These are phyloP conservation scores for Beauveria pseudobassiana DNA, from an alignment of 2,329 filamentous ascomycete genomes.

Conservation along the genomic window DNA sequence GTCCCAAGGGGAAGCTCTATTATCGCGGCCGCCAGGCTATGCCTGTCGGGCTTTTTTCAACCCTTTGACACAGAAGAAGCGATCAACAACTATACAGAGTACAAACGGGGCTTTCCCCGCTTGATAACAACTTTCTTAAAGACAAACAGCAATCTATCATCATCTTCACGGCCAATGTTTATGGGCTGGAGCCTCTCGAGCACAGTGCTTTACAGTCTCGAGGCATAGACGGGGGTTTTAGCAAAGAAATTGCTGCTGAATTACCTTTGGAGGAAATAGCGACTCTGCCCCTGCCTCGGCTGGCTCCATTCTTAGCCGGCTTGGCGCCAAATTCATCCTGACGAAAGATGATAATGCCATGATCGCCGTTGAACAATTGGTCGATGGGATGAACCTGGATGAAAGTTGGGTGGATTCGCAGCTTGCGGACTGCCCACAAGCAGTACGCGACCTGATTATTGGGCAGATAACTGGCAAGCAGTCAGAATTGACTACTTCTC, in stretches of 20 bases:
- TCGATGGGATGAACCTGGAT: conserved; percentile 20
- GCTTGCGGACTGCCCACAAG: conserved; percentile 6
- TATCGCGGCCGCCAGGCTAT: conserved; percentile 13
- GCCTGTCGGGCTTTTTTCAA: conserved; percentile 15
- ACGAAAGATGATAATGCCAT: conserved; percentile 17
- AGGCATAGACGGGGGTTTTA: not conserved
- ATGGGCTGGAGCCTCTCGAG: not conserved
- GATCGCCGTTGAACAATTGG: conserved; percentile 21
- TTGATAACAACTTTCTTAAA: not conserved
- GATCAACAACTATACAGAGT: conserved; percentile 20
- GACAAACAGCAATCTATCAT: not conserved
- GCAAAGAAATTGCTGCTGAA: not conserved
- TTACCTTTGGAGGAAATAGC: not conserved
- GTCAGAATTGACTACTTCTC: conserved; percentile 18
- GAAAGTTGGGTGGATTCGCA: conserved; percentile 16
- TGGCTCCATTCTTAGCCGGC: not conserved
- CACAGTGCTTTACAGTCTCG: not conserved
- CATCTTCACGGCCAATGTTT: not conserved
- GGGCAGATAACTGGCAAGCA: conserved; percentile 14
- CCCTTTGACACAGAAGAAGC: not conserved
- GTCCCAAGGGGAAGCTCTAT: conserved; percentile 10
- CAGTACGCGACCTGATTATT: not conserved
- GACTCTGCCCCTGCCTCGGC: not conserved
- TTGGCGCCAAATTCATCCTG: not conserved
- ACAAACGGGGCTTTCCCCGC: conserved; percentile 17